Percentiles rank a stretch among this genome's conserved stretches.
phyloP scores from a whole-genome alignment of 345 rosid genomes.

The Aethionema arabicum region DNA sequence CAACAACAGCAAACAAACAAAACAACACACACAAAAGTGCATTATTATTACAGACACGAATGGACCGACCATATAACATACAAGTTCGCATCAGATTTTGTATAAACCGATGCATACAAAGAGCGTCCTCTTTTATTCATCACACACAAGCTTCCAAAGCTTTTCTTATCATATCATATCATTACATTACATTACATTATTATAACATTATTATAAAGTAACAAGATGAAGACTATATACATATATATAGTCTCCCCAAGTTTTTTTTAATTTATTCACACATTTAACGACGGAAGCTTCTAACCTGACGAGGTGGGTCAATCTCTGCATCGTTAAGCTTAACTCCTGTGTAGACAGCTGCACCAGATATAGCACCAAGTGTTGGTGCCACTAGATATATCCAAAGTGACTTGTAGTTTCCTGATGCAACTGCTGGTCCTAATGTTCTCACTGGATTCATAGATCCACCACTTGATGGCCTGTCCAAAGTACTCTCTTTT shows the following conservation, averaged over 20 bases:
- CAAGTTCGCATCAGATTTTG: conserved; percentile 28
- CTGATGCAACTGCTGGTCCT: conserved; percentile 96
- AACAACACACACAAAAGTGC: conserved; percentile 21
- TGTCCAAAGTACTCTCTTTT: conserved; percentile 35
- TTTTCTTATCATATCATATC: neutral
- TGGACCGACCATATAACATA: conserved; percentile 25
- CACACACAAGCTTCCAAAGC: conserved; percentile 30
- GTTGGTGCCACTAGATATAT: conserved; percentile 83
- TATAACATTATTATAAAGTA: conserved; percentile 29
- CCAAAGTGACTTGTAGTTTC: conserved; percentile 76
- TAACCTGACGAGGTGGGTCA: conserved; percentile 64
- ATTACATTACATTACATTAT: conserved; percentile 28
- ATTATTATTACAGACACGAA: conserved; percentile 32
- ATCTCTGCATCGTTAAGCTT: conserved; percentile 65
- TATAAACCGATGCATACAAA: conserved; percentile 7
- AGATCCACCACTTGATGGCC: conserved; percentile 81
- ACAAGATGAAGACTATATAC: neutral
- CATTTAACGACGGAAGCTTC: conserved; percentile 88
- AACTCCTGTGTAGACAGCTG: conserved; percentile 68
- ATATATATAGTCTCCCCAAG: too few relatives aligned
- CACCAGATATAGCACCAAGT: conserved; percentile 80
- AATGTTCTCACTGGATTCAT: conserved; percentile 55
- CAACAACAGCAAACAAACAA: conserved; percentile 26
- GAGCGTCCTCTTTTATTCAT: conserved; percentile 32
- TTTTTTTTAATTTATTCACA: neutral